Evolutionary conservation across 257 asterid species (phyloP).

Genomic region (Solanum medicagineum): DNA sequence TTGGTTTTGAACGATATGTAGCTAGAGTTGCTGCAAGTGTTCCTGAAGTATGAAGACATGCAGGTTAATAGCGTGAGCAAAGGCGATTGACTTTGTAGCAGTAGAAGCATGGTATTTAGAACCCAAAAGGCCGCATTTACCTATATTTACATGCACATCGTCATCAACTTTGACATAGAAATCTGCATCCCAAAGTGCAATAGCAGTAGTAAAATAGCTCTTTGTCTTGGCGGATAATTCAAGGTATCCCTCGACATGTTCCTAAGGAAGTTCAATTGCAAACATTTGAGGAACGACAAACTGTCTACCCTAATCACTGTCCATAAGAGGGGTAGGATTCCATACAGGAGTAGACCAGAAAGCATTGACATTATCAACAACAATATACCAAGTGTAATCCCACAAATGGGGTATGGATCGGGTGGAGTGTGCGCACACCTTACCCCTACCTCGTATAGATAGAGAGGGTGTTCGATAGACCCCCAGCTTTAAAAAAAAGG

Average conservation of each 20-base stretch:
- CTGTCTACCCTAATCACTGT: not conserved
- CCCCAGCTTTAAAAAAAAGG: not conserved
- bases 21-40: constrained; percentile 42
- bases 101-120: not conserved
- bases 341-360: not conserved
- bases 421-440: not conserved
- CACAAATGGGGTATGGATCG: not conserved
- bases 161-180: constrained; percentile 85
- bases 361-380: constrained; percentile 24
- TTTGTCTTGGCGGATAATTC: constrained; percentile 82
- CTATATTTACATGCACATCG: constrained; percentile 77
- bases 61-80: not conserved
- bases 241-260: constrained; percentile 81
- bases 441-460: not conserved
- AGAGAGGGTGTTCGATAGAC: not conserved
- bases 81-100: not conserved
- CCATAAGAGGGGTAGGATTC: not conserved
- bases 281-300: not conserved
- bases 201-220: constrained; percentile 60
- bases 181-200: constrained; percentile 79
- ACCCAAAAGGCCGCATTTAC: constrained; percentile 12
- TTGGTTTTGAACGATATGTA: constrained; percentile 34
- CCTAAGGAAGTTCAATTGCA: constrained; percentile 18
- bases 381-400: not conserved
- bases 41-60: constrained; percentile 13